Percentiles rank a stretch among this genome's conserved stretches.
These are phyloP conservation scores for Candida tropicalis DNA, from an alignment of 1,139 yeast genomes.

Conservation along the genomic window DNA sequence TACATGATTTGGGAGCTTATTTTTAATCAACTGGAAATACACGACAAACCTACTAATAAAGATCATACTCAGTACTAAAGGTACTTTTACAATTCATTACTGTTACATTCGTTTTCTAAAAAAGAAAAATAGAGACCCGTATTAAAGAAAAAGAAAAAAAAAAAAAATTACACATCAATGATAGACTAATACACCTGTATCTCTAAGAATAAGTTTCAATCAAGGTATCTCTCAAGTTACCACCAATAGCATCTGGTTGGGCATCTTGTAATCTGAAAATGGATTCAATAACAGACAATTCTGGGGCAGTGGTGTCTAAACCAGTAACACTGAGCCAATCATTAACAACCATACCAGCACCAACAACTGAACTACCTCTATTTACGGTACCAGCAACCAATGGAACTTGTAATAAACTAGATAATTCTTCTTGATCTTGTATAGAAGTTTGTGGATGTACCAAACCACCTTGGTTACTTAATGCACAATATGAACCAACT, in stretches of 20 bases:
- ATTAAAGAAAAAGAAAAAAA: no score
- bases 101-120: no score
- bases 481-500: slow-evolving; percentile 94
- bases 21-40: no score
- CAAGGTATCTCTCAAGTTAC: slow-evolving; percentile 85
- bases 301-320: slow-evolving; percentile 97
- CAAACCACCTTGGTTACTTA: slow-evolving; percentile 96
- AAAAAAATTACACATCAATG: no score
- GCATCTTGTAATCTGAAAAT: slow-evolving; percentile 92
- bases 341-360: slow-evolving; percentile 98
- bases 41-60: no score
- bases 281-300: slow-evolving; percentile 92
- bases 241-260: slow-evolving; percentile 81
- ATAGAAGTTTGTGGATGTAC: slow-evolving; percentile 98
- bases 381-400: slow-evolving; percentile 98
- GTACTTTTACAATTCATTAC: no score
- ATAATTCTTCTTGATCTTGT: slow-evolving; percentile 97
- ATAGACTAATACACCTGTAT: not conserved
- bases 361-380: slow-evolving; percentile 96
- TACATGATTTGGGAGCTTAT: no score
- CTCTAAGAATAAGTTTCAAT: slow-evolving; percentile 73
- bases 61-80: no score
- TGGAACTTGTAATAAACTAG: slow-evolving; percentile 94
- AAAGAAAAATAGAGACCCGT: no score
- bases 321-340: slow-evolving; percentile 99